Base-by-base conservation (phyloP, 257 asterid species). In the Fraxinus quadrangulata region DNA sequence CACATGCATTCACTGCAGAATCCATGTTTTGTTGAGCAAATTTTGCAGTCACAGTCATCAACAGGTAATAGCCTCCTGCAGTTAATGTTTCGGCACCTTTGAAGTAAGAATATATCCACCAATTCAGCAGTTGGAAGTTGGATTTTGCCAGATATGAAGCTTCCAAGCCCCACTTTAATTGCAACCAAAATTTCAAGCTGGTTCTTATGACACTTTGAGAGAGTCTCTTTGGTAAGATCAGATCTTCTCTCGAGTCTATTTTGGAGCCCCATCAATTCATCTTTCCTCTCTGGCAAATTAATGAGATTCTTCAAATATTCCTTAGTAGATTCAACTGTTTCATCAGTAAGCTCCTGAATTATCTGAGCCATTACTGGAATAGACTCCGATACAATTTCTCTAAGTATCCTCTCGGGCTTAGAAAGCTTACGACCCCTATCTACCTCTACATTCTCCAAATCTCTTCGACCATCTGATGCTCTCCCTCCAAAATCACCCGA, bases 1-100 rank as follows among this genome's bases (percentile, higher is more conserved):
- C 97, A 96, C 99, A 96, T 96, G 88, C 99, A 96, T 81, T 83
- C 96, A 13, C 93, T 87, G 88, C 99, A 95, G 78, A 95, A 95
- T 26, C 99, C 99, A 71, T 86, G 90, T 59, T 89, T 91, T 0
- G 87, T 83, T 0, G 91, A 91, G 84, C 99, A 95, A 80, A 91
- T 85, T 88, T 90, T 89, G 88, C 97, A 95, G 75, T 91, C 92
- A 51, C 99, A 95, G 80, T 93, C 92, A 3, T 89, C 98, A 37
- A 89, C 94, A 0, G 98, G 98, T 68, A 95, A 83, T 51, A 79
- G 14, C 80, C 94, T 84, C 88, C 78, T 89, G 88, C 99, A 95
- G 28, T 79, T 81, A 16, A 91, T 66, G 80, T 95, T 93, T 80
- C 92, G 87, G 85, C 99, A 95, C 81, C 97, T 77, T 76, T 95